Evolutionary conservation across 2,329 filamentous ascomycete genomes (phyloP), one percentile per base, ranked within the genome.

Genomic region (Gnomoniopsis smithogilvyi): DNA sequence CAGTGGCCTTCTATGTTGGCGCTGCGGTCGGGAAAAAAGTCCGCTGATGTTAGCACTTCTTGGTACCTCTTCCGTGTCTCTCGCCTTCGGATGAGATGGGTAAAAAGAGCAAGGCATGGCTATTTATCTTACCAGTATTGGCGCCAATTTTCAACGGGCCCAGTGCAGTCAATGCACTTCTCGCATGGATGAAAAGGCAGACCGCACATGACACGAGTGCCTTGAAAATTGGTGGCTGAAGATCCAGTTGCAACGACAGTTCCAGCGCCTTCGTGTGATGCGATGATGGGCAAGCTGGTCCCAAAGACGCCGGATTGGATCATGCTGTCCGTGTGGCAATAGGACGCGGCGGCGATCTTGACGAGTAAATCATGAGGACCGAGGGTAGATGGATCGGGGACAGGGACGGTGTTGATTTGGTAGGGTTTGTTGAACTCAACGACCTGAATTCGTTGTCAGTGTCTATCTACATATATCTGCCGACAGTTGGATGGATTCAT

Each of bases 271-370:
- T 87, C 83, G 67, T 85, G 83, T 0, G 80, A 86, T 7, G 74
- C 80, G 10, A 76, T 85, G 58, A 76, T 74, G 0, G 84, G 83
- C 1, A 86, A 72, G 3, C 68, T 57, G 0, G 76, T 75, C 7
- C 67, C 69, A 67, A 86, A 80, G 49, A 76, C 69, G 51, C 84
- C 84, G 2, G 73, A 65, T 7, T 66, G 64, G 3, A 85, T 81
- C 80, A 86, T 83, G 61, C 70, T 69, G 71, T 87, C 84, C 1
- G 85, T 87, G 72, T 88, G 84, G 72, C 84, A 87, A 66, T 85
- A 78, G 1, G 81, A 84, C 11, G 81, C 83, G 17, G 82, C 82
- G 56, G 81, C 83, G 54, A 85, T 74, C 68, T 83, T 84, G 65
- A 87, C 74, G 38, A 87, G 77, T n/a, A 88, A 72, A 63, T 87